Base-by-base conservation (phyloP, 2,329 filamentous ascomycete species). In the Scedosporium dehoogii region DNA sequence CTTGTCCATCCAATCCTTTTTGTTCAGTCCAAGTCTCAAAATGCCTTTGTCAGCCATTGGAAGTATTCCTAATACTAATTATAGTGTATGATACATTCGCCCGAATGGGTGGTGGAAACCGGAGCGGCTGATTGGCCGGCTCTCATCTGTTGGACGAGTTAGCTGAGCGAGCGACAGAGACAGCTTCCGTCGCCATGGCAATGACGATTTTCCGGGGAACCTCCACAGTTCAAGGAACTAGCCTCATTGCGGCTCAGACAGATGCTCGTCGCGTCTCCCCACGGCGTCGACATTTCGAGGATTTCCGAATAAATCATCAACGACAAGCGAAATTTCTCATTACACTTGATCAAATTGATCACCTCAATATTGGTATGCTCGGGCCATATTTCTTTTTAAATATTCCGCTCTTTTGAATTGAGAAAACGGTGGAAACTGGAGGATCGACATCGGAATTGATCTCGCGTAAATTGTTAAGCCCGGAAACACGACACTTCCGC, bases 121-220 rank as follows among this genome's bases (percentile, higher is more conserved):
- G 6, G 21, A 18, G 21, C 6, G 12, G 12, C 12, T 53, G 12
- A 60, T 60, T 60, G 59, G 59, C 44, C 21, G 23, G 51, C 10
- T 12, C 10, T 55, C 51, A 55, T 18, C 51, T 14, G 6, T 33
- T 5, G 12, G 16, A 27, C 33, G 44, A 27, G 44, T 38, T 46
- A 9, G 23, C 21, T 14, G 10, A 18, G 9, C 16, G 6, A 5
- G 5, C 3, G 16, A 10, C 16, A 18, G 16, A 14, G 14, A 23
- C 7, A 21, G 6, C 7, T 16, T 25, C 25, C 48, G 59, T 60
- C 59, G 59, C 59, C 59, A 60, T 60, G 59, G 59, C 25, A 44
- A 60, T 44, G 42, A 51, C 9, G 48, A 38, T 60, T 60, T 51
- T 60, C 59, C 59, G 44, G 59, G 59, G 44, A 53, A 60, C 41